A percentile compares a stretch with the other conserved stretches of the same genome.
Conservation (phyloP, 148 eudicot genomes). For the Suaeda aralocaspica region DNA sequence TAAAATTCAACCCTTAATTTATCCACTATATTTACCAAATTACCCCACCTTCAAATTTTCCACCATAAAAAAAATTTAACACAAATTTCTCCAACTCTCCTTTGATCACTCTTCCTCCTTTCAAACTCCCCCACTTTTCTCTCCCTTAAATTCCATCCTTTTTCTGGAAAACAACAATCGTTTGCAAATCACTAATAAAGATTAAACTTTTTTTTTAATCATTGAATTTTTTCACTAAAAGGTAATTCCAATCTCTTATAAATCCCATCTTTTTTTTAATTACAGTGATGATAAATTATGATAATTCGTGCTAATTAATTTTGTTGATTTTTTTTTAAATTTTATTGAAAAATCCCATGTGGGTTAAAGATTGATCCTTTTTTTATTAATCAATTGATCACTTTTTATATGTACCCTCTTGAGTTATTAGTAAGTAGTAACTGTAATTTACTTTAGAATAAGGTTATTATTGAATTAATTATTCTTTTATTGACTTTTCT, state of each 20-base stretch:
- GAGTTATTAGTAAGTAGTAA: not conserved
- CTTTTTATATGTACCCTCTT: not conserved
- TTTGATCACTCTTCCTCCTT: conserved; percentile 1
- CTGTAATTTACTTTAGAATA: conserved; percentile 16
- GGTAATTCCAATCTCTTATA: conserved; percentile 19
- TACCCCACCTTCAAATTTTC: not conserved
- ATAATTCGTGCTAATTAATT: not conserved
- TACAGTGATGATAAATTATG: not conserved
- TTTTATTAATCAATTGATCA: not conserved
- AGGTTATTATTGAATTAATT: no score
- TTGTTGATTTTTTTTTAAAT: no score
- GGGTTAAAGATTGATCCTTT: conserved; percentile 2
- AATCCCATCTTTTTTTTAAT: not conserved
- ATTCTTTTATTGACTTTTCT: conserved; percentile 24
- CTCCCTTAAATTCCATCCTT: not conserved
- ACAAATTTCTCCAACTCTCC: not conserved
- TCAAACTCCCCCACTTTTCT: conserved; percentile 4
- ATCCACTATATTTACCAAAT: no score
- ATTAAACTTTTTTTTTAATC: not conserved
- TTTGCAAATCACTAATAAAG: not conserved
- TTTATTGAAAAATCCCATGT: not conserved
- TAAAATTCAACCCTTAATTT: not conserved
- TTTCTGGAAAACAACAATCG: conserved; percentile 10
- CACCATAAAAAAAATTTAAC: not conserved
- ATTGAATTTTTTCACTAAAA: not conserved